Conservation (phyloP, 805 yeast genomes). For the Martiniozyma abietophila region DNA sequence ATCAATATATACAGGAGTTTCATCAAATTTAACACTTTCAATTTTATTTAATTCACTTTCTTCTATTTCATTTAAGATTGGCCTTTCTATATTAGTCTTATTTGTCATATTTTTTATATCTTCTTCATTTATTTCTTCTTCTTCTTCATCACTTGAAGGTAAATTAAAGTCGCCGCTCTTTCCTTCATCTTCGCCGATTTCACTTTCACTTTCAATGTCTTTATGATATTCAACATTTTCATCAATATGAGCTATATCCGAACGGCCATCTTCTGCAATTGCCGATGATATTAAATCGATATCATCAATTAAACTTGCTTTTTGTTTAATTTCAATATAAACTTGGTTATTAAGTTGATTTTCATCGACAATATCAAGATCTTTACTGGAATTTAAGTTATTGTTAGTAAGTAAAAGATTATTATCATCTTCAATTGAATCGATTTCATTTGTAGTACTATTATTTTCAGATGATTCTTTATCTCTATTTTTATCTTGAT, state of each 20-base stretch:
- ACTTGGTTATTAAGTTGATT: constrained; percentile 4
- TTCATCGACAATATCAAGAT: constrained; percentile 1
- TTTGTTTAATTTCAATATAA: neutral
- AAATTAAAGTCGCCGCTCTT: no score
- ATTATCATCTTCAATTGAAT: constrained; percentile 2
- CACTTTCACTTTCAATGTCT: no score
- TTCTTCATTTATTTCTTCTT: neutral
- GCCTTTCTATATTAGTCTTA: neutral
- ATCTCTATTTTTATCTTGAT: constrained; percentile 3
- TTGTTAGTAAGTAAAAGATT: constrained; percentile 4
- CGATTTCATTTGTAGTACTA: constrained; percentile 2
- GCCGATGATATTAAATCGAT: constrained; percentile 3
- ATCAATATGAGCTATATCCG: neutral
- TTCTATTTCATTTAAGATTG: neutral
- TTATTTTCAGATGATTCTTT: neutral
- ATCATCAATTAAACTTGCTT: constrained; percentile 4
- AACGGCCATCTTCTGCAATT: neutral
- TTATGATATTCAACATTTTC: constrained; percentile 2
- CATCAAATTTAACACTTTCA: constrained; percentile 3
- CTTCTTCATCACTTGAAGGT: no score
- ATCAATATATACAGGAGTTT: constrained; percentile 22
- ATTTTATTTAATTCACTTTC: neutral
- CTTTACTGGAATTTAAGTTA: neutral
- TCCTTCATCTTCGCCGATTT: no score
- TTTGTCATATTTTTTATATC: neutral